phyloP scores from a whole-genome alignment of 805 yeast species.

The Debaryomyces hansenii region DNA sequence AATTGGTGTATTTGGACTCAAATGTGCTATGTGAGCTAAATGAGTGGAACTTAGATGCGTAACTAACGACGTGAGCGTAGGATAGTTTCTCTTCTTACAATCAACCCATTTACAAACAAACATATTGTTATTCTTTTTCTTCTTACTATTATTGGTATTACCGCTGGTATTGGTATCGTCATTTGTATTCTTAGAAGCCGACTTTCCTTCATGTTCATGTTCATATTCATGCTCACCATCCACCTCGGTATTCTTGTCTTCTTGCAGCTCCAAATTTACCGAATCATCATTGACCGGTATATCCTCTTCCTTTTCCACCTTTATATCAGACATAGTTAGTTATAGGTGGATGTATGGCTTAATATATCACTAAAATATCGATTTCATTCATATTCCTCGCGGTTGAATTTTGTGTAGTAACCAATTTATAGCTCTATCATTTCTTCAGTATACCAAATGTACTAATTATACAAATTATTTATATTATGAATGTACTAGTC shows the following conservation, averaged over 20 bases:
- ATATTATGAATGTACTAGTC: too few relatives aligned
- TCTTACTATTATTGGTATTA: not conserved
- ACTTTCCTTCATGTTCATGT: not conserved
- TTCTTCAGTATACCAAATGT: too few relatives aligned
- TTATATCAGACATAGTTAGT: not conserved
- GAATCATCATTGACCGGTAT: not conserved
- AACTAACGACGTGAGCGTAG: slow-evolving; percentile 26
- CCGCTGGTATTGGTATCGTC: not conserved
- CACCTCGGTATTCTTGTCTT: not conserved
- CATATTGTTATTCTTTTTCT: slow-evolving; percentile 1
- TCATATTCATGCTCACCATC: not conserved
- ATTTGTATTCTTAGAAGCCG: not conserved
- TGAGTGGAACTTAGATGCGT: slow-evolving; percentile 32
- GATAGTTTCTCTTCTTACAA: slow-evolving; percentile 19
- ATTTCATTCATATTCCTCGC: too few relatives aligned
- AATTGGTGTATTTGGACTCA: slow-evolving; percentile 19
- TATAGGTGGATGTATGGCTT: not conserved
- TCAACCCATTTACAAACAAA: slow-evolving; percentile 34
- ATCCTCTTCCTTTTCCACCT: slow-evolving; percentile 4
- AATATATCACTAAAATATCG: not conserved
- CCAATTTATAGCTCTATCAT: too few relatives aligned
- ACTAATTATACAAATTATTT: too few relatives aligned
- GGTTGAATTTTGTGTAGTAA: too few relatives aligned
- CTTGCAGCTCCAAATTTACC: not conserved
- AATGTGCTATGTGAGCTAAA: slow-evolving; percentile 21